Conservation (phyloP, 2,329 filamentous ascomycete genomes). For the Clonostachys rosea region DNA sequence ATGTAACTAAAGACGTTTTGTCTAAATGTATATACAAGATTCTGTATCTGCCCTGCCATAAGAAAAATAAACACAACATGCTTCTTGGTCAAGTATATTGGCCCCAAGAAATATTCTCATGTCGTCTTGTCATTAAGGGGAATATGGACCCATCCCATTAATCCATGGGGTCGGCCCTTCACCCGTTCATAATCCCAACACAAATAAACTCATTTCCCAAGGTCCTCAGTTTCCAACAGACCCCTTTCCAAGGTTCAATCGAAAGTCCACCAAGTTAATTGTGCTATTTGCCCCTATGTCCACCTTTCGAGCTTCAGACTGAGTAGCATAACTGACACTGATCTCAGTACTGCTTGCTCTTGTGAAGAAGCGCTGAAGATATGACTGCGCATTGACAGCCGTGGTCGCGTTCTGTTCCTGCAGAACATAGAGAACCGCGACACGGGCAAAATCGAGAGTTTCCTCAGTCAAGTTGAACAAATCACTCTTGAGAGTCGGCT, state of each 20-base stretch:
- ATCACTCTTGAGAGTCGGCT: neutral
- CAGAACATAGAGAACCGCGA: slow-evolving; percentile 57
- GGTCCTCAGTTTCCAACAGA: slow-evolving; percentile 11
- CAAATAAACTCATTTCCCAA: too few species aligned
- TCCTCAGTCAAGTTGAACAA: slow-evolving; percentile 47
- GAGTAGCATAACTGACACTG: slow-evolving; percentile 23
- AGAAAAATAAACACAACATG: too few species aligned
- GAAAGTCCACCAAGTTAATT: slow-evolving; percentile 44
- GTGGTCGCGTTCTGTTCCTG: slow-evolving; percentile 45
- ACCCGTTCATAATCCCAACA: too few species aligned
- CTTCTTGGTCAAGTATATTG: too few species aligned
- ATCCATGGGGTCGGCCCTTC: too few species aligned
- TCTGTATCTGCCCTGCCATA: neutral
- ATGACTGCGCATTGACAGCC: slow-evolving; percentile 48
- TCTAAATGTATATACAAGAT: slow-evolving; percentile 3
- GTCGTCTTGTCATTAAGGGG: too few species aligned
- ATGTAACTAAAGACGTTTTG: slow-evolving; percentile 7
- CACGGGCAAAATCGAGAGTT: slow-evolving; percentile 58
- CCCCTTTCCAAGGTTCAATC: slow-evolving; percentile 28
- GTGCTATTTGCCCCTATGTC: slow-evolving; percentile 37
- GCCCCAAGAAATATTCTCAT: too few species aligned
- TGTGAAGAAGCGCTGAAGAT: slow-evolving; percentile 51
- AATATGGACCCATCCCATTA: too few species aligned
- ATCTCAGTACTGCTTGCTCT: slow-evolving; percentile 19
- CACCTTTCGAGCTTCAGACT: slow-evolving; percentile 32